phyloP scores from a whole-genome alignment of 2,329 filamentous ascomycete genomes.

The Chaetomiaceae sp. region DNA sequence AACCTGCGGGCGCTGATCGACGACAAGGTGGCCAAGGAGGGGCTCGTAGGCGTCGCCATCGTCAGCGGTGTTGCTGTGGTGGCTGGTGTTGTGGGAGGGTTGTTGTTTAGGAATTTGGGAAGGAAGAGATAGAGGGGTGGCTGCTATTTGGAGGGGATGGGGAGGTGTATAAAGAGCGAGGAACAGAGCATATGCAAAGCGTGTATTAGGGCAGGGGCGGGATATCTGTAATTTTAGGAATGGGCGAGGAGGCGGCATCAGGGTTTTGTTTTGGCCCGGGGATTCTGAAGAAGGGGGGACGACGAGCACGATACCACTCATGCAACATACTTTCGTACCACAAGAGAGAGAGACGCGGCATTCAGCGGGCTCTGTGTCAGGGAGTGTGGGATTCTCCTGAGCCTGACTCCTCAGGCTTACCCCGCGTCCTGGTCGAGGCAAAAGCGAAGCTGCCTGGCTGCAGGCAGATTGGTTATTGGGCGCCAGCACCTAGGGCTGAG shows the following conservation, averaged over 20 bases:
- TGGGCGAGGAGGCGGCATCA: neutral
- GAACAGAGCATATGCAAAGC: neutral
- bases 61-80: conserved; percentile 88
- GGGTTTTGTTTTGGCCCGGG: neutral
- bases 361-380: no score
- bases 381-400: no score
- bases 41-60: conserved; percentile 89
- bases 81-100: conserved; percentile 85
- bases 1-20: conserved; percentile 87
- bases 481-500: conserved; percentile 1
- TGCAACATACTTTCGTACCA: neutral
- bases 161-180: no score
- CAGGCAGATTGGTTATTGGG: neutral
- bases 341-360: no score
- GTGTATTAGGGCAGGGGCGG: neutral
- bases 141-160: neutral
- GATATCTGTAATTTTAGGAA: conserved; percentile 11
- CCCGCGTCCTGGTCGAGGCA: neutral
- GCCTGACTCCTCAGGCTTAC: neutral
- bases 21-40: conserved; percentile 93
- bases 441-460: no score
- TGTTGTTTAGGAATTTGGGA: conserved; percentile 72
- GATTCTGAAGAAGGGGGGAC: neutral
- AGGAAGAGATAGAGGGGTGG: conserved; percentile 46
- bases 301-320: conserved; percentile 11